Evolutionary conservation across 306 rosid species (phyloP).

Genomic region (Castanea sativa): DNA sequence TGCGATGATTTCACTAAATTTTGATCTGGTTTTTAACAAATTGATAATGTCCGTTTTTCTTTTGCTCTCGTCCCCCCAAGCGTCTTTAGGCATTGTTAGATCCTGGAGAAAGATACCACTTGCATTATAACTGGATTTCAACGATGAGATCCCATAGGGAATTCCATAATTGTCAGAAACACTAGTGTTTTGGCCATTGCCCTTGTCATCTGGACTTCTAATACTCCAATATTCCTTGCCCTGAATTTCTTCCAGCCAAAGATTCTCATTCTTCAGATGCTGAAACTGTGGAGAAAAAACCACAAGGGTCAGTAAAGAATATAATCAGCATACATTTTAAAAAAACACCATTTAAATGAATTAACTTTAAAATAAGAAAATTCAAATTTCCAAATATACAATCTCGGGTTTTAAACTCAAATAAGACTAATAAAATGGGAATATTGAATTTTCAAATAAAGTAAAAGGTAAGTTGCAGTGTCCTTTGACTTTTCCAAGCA

Average conservation of each 20-base stretch:
- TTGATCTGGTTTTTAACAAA: constrained; percentile 33
- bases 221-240: constrained; percentile 51
- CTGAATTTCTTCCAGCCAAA: constrained; percentile 50
- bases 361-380: not conserved
- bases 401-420: no score
- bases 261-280: constrained; percentile 54
- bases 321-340: constrained; percentile 11
- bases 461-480: no score
- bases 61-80: constrained; percentile 36
- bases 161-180: constrained; percentile 16
- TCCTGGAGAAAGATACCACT: constrained; percentile 42
- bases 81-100: constrained; percentile 32
- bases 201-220: constrained; percentile 29
- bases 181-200: constrained; percentile 22
- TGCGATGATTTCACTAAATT: constrained; percentile 20
- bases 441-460: no score
- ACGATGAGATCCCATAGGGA: constrained; percentile 26
- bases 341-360: not conserved
- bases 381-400: no score
- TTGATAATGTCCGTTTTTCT: constrained; percentile 35
- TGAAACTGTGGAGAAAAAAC: constrained; percentile 45
- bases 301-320: not conserved
- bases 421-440: no score
- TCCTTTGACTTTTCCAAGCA: no score
- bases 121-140: constrained; percentile 40